Evolutionary conservation across 306 rosid species (phyloP), one percentile per base, ranked within the genome.

Genomic region (Comarum palustre): DNA sequence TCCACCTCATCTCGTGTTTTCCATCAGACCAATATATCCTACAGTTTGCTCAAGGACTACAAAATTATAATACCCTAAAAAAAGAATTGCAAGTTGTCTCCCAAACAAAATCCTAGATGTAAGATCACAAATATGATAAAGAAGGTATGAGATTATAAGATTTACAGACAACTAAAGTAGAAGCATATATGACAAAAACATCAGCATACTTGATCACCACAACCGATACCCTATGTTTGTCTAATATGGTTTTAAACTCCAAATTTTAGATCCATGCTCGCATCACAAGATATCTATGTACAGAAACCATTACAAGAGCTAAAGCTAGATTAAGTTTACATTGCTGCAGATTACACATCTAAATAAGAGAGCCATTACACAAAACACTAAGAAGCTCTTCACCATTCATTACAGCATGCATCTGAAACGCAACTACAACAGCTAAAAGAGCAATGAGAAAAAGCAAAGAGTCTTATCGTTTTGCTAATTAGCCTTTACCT

Each of bases 401-500:
- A 52, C 57, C 52, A 45, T 64, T 31, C 57, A 43, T 70, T 38
- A 54, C 67, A 43, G 43, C 57, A 43, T 14, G 55, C 72, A 69
- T 55, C 72, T 48, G 47, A 29, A 66, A 41, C 32, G 34, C 50
- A 75, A 70, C 25, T 69, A 77, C 69, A 81, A 78, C 86, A 86
- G 75, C 87, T 81, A 82, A 74, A 81, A 69, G 48, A 63, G 41
- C 41, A 64, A 80, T 71, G 68, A 73, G 66, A 71, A 76, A 72
- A 80, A 78, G 74, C 43, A 57, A 61, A 70, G 69, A 73, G 39
- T 47, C 80, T 77, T 78, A 75, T 83, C 76, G 79, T 39, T 73
- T 10, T 65, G 83, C 87, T 88, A 85, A 72, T 86, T 84, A 76
- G 87, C 84, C 85, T 91, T 91, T 69, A 87, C 95, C 88, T 89